Conservation (phyloP, 768 basidiomycete species). For the Naganishia randhawae region DNA sequence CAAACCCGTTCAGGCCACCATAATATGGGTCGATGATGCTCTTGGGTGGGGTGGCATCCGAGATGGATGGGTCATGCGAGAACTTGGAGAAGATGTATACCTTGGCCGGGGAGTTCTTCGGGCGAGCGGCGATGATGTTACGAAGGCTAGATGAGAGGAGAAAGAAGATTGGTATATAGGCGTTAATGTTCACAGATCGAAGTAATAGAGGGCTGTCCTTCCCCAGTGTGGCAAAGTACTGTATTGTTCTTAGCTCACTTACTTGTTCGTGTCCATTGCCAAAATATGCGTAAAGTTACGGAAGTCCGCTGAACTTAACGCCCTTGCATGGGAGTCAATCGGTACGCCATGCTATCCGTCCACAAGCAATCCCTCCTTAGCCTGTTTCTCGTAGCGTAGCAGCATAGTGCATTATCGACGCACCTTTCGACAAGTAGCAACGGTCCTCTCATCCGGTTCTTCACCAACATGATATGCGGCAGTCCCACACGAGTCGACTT, state of each 20-base stretch:
- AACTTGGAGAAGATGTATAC: constrained; percentile 45
- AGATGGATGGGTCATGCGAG: constrained; percentile 32
- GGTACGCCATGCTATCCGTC: constrained; percentile 63
- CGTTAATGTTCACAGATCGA: too few relatives aligned
- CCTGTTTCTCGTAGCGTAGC: not conserved
- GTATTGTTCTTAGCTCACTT: constrained; percentile 54
- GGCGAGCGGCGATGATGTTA: constrained; percentile 36
- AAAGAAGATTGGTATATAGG: not conserved
- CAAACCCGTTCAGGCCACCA: constrained; percentile 68
- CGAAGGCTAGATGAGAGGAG: constrained; percentile 35
- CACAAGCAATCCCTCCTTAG: not conserved
- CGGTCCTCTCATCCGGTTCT: constrained; percentile 73
- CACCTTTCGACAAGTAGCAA: constrained; percentile 69
- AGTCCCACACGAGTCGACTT: constrained; percentile 80
- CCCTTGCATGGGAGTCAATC: constrained; percentile 67
- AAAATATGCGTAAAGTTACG: constrained; percentile 74
- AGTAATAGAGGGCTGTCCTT: not conserved
- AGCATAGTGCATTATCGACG: constrained; percentile 8
- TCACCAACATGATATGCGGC: constrained; percentile 79
- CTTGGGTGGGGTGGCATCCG: constrained; percentile 57
- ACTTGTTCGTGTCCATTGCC: constrained; percentile 74
- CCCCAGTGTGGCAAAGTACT: constrained; percentile 58
- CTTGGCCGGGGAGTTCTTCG: constrained; percentile 36
- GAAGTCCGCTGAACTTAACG: constrained; percentile 67
- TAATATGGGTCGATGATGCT: constrained; percentile 84